A percentile compares a stretch with the other conserved stretches of the same genome.
Conservation (phyloP, 2,329 filamentous ascomycete genomes). For the Colletotrichum gigasporum region DNA sequence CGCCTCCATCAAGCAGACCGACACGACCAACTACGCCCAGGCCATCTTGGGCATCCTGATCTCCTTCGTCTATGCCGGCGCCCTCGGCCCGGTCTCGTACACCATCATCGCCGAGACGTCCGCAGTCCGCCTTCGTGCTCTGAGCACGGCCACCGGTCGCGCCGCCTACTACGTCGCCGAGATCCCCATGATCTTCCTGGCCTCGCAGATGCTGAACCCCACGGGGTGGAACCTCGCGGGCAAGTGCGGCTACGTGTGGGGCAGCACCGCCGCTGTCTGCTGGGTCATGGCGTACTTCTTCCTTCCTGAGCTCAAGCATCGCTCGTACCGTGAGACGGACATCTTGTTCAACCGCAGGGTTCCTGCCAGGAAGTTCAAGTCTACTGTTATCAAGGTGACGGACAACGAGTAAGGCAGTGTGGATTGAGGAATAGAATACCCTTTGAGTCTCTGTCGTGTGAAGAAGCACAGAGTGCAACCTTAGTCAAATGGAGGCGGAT, state of each 20-base stretch:
- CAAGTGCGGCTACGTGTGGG: slow-evolving; percentile 60
- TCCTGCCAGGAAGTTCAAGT: slow-evolving; percentile 53
- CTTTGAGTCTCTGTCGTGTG: too few relatives aligned
- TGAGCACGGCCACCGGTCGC: slow-evolving; percentile 49
- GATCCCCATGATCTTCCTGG: slow-evolving; percentile 51
- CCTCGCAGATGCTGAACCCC: slow-evolving; percentile 49
- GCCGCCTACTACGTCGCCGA: slow-evolving; percentile 52
- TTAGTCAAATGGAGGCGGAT: too few relatives aligned
- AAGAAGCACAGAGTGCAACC: too few relatives aligned
- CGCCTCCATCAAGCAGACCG: slow-evolving; percentile 44
- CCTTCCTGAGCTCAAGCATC: slow-evolving; percentile 54
- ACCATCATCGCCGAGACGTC: slow-evolving; percentile 49
- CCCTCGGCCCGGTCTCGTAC: slow-evolving; percentile 47
- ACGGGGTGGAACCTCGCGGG: slow-evolving; percentile 51
- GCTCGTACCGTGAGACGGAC: slow-evolving; percentile 55
- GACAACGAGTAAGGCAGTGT: slow-evolving; percentile 51
- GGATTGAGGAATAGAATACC: neutral
- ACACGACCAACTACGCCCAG: slow-evolving; percentile 47
- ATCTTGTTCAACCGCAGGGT: slow-evolving; percentile 54
- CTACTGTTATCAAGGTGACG: slow-evolving; percentile 50
- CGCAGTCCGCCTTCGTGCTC: slow-evolving; percentile 45
- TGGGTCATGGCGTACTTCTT: slow-evolving; percentile 52
- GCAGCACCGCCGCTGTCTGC: slow-evolving; percentile 50
- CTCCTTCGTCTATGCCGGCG: slow-evolving; percentile 48
- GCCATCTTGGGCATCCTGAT: slow-evolving; percentile 48